phyloP scores from a whole-genome alignment of 768 basidiomycete species.

The Boletus eberwhitei region DNA sequence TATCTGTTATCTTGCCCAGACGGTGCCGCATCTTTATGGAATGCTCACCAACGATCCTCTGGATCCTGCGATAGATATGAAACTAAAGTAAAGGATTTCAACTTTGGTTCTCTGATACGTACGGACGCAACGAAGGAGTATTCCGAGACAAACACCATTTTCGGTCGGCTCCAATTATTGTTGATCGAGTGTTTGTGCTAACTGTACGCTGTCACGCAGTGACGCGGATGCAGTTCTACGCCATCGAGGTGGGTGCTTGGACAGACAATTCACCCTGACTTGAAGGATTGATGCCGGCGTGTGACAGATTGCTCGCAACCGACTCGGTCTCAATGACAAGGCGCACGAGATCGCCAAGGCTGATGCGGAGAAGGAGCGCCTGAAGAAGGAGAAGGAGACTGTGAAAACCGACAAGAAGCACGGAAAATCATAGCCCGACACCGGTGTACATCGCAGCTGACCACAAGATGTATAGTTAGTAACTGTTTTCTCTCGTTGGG shows the following conservation, averaged over 20 bases:
- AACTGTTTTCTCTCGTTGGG: neutral
- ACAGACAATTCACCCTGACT: conserved; percentile 6
- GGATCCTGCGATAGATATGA: conserved; percentile 59
- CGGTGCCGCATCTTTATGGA: neutral
- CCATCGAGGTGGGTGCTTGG: conserved; percentile 64
- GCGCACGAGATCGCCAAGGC: conserved; percentile 79
- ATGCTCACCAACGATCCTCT: conserved; percentile 1
- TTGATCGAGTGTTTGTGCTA: conserved; percentile 3
- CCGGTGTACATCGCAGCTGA: neutral
- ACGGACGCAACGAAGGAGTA: conserved; percentile 79
- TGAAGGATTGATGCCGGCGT: neutral
- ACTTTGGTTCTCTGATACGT: conserved; percentile 94
- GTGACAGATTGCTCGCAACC: conserved; percentile 83
- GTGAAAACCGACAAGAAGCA: conserved; percentile 39
- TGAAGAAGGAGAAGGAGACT: conserved; percentile 60
- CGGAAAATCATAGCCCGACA: conserved; percentile 23
- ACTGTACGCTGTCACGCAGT: conserved; percentile 13
- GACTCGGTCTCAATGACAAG: conserved; percentile 83
- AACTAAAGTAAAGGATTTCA: conserved; percentile 87
- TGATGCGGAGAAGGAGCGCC: conserved; percentile 52
- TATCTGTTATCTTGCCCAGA: neutral
- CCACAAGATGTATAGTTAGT: neutral
- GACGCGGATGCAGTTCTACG: conserved; percentile 69
- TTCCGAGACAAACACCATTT: conserved; percentile 88
- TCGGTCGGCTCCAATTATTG: conserved; percentile 51